A percentile compares a stretch with the other conserved stretches of the same genome.
Conservation (phyloP, 108 stramenopile genomes). For the Seminavis robusta region DNA sequence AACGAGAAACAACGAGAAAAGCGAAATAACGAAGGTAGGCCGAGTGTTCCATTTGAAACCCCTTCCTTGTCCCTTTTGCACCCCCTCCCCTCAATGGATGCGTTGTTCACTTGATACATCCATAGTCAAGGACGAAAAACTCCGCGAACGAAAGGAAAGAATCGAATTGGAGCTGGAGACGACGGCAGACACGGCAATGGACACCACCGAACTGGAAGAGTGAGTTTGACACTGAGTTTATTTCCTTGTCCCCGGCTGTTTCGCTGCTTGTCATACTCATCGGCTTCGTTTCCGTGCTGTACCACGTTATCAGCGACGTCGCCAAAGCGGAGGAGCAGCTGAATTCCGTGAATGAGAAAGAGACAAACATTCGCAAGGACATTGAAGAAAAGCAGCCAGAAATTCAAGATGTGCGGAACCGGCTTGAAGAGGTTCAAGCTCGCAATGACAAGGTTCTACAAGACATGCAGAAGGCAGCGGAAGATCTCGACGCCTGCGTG, state of each 20-base stretch:
- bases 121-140: constrained; percentile 16
- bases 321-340: constrained; percentile 44
- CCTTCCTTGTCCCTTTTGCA: no score
- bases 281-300: not conserved
- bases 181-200: constrained; percentile 65
- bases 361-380: constrained; percentile 22
- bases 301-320: constrained; percentile 28
- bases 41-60: no score
- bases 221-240: no score
- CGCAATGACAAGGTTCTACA: constrained; percentile 64
- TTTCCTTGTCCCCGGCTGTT: no score
- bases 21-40: constrained; percentile 19
- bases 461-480: constrained; percentile 56
- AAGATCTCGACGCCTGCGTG: constrained; percentile 47
- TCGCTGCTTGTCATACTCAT: no score
- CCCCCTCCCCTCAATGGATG: no score
- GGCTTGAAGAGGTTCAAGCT: constrained; percentile 53
- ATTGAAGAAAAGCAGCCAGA: constrained; percentile 44
- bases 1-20: constrained; percentile 38
- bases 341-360: constrained; percentile 37
- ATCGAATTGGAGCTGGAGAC: constrained; percentile 41
- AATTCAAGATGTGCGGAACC: constrained; percentile 36
- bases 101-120: no score
- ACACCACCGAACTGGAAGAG: constrained; percentile 67
- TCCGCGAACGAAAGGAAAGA: constrained; percentile 26